Percentiles rank a stretch among this genome's conserved stretches.
Conservation (phyloP, 2,329 filamentous ascomycete genomes). For the Proliferodiscus dingleyae region DNA sequence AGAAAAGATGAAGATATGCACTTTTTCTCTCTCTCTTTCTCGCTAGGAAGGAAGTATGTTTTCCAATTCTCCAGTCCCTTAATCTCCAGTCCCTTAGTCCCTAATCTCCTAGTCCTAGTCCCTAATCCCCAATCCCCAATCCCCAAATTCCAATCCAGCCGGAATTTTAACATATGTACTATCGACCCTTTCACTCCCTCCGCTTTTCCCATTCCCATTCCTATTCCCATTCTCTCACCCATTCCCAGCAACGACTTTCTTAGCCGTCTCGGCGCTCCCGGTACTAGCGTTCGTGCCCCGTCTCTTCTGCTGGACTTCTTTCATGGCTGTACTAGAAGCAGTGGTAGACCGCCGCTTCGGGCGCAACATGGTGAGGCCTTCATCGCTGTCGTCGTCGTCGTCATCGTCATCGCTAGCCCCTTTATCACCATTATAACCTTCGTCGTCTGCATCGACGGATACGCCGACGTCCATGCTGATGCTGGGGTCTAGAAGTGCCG, state of each 20-base stretch:
- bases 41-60: neutral
- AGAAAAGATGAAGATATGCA: neutral
- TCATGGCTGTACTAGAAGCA: conserved; percentile 20
- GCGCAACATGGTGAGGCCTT: conserved; percentile 29
- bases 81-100: no score
- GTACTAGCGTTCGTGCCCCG: conserved; percentile 58
- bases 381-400: conserved; percentile 30
- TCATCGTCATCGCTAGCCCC: conserved; percentile 22
- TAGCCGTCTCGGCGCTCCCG: conserved; percentile 59
- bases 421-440: conserved; percentile 28
- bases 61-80: no score
- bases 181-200: no score
- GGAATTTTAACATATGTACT: no score
- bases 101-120: no score
- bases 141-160: no score
- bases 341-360: conserved; percentile 36
- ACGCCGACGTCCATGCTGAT: neutral
- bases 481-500: no score
- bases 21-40: neutral
- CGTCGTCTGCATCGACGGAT: conserved; percentile 21
- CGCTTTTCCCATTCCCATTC: no score
- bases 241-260: conserved; percentile 41
- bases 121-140: no score
- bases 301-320: conserved; percentile 36
- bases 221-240: no score